Percentiles rank a stretch among this genome's conserved stretches.
Evolutionary conservation across 441 rosid species (phyloP).

Genomic region (Adansonia rubrostipa): DNA sequence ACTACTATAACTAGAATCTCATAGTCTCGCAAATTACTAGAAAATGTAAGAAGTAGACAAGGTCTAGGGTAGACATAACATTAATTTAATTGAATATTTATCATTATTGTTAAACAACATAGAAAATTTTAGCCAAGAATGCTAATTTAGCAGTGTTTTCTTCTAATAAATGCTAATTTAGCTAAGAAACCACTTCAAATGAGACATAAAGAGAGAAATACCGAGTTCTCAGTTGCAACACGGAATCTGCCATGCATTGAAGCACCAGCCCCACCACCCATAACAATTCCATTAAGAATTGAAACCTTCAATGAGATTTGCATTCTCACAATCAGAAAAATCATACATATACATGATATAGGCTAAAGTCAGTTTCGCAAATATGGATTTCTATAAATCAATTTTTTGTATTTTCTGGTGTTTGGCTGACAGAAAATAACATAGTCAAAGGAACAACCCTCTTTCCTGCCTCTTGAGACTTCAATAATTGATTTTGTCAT

Average conservation of each 20-base stretch:
- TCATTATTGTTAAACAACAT: neutral
- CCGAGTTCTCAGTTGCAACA: constrained; percentile 86
- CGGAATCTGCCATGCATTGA: constrained; percentile 85
- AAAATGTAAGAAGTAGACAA: neutral
- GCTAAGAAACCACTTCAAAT: constrained; percentile 12
- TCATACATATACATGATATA: neutral
- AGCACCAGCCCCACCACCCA: constrained; percentile 94
- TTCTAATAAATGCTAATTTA: neutral
- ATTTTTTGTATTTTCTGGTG: neutral
- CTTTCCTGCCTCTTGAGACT: neutral
- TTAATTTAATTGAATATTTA: neutral
- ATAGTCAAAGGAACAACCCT: neutral
- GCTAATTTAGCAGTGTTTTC: constrained; percentile 6
- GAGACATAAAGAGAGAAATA: constrained; percentile 36
- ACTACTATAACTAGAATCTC: neutral
- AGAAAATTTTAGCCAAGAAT: neutral
- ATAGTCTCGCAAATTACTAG: neutral
- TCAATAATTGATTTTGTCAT: neutral
- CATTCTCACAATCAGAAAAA: constrained; percentile 20
- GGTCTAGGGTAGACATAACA: neutral
- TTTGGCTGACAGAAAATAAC: neutral
- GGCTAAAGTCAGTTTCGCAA: neutral
- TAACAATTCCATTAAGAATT: constrained; percentile 78
- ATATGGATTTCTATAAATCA: neutral
- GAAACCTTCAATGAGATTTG: constrained; percentile 58